Evolutionary conservation across 2,329 filamentous ascomycete species (phyloP).

Genomic region (Colletotrichum echinochloae): DNA sequence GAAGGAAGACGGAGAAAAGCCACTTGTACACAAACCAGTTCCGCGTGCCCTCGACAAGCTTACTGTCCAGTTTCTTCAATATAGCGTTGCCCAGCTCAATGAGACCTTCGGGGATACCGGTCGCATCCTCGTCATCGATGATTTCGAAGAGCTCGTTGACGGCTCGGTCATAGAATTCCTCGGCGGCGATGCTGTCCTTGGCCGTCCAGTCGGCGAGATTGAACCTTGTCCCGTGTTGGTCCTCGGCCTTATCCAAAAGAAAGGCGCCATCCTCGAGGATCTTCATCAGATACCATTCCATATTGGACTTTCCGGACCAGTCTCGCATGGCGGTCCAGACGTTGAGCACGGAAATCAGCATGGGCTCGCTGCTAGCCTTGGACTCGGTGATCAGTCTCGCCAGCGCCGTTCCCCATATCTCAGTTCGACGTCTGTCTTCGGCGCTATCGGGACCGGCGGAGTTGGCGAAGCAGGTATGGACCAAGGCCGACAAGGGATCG

Average conservation of each 20-base stretch:
- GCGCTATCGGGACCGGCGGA: constrained; percentile 84
- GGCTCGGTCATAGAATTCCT: constrained; percentile 89
- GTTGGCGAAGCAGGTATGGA: constrained; percentile 91
- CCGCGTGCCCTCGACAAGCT: constrained; percentile 79
- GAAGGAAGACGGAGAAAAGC: constrained; percentile 89
- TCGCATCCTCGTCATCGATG: constrained; percentile 84
- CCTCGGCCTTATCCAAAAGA: constrained; percentile 85
- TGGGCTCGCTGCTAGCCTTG: constrained; percentile 81
- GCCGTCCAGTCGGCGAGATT: constrained; percentile 79
- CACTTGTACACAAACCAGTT: constrained; percentile 90
- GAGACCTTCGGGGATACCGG: constrained; percentile 87
- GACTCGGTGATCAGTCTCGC: constrained; percentile 84
- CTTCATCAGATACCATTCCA: constrained; percentile 96
- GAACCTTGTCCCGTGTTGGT: constrained; percentile 78
- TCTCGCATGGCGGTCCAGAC: constrained; percentile 88
- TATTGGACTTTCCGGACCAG: constrained; percentile 89
- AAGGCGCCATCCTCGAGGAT: constrained; percentile 94
- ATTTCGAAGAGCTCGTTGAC: constrained; percentile 86
- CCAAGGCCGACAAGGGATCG: constrained; percentile 84
- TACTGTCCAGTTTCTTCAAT: constrained; percentile 78
- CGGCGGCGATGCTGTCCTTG: constrained; percentile 84
- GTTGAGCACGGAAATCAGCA: constrained; percentile 86
- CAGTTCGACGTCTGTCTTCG: constrained; percentile 82
- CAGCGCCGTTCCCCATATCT: constrained; percentile 90
- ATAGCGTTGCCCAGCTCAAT: constrained; percentile 88